phyloP scores from a whole-genome alignment of 139 green algal genomes.

The Monoraphidium neglectum region DNA sequence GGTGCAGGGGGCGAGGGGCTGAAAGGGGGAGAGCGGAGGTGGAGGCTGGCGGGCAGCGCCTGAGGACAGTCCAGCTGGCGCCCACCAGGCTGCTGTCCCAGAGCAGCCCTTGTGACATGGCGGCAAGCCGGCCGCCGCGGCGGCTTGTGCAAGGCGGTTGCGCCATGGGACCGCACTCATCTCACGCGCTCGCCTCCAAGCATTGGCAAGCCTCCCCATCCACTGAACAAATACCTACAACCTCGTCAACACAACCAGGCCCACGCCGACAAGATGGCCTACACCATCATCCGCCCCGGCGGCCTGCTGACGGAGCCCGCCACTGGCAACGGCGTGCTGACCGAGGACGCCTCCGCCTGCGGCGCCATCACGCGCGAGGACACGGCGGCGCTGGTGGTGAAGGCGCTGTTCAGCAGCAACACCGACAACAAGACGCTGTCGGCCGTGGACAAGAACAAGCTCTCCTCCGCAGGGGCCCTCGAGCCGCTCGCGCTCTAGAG shows the following conservation, averaged over 20 bases:
- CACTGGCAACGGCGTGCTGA: slow-evolving; percentile 86
- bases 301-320: slow-evolving; percentile 88
- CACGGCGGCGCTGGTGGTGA: slow-evolving; percentile 78
- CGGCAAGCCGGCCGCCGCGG: too few relatives aligned
- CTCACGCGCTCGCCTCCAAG: too few relatives aligned
- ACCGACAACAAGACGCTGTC: slow-evolving; percentile 66
- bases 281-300: slow-evolving; percentile 91
- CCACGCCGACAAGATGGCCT: slow-evolving; percentile 72
- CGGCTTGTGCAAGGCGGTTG: too few relatives aligned
- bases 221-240: too few relatives aligned
- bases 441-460: not conserved
- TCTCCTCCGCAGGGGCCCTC: not conserved
- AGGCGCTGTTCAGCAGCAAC: slow-evolving; percentile 79
- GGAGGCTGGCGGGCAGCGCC: not conserved
- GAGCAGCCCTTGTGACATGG: too few relatives aligned
- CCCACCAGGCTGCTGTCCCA: too few relatives aligned
- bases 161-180: too few relatives aligned
- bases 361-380: slow-evolving; percentile 88
- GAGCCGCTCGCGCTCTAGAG: not conserved
- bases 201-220: too few relatives aligned
- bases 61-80: too few relatives aligned
- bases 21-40: not conserved
- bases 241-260: too few relatives aligned
- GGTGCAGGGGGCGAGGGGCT: slow-evolving; percentile 32
- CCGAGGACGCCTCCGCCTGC: slow-evolving; percentile 74